A percentile compares a stretch with the other conserved stretches of the same genome.
Evolutionary conservation across 495 filamentous ascomycete genomes (phyloP).

Genomic region (Hyaloscypha hepaticicola): DNA sequence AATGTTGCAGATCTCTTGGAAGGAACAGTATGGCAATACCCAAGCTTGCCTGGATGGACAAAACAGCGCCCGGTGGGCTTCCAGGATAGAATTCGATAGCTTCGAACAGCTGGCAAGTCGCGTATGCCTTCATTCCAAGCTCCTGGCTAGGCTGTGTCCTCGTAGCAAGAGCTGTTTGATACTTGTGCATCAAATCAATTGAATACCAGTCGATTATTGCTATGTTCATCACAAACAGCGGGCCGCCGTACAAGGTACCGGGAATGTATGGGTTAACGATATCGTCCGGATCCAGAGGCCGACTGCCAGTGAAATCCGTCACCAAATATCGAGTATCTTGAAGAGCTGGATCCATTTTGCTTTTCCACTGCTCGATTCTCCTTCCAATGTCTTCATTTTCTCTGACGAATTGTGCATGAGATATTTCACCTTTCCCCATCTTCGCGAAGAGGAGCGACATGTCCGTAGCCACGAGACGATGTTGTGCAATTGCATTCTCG

Average conservation of each 20-base stretch:
- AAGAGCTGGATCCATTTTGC: conserved; percentile 56
- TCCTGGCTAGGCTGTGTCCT: conserved; percentile 51
- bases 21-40: conserved; percentile 77
- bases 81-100: conserved; percentile 70
- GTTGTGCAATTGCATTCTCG: conserved; percentile 59
- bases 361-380: conserved; percentile 55
- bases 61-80: conserved; percentile 63
- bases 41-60: conserved; percentile 74
- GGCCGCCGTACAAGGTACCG: conserved; percentile 62
- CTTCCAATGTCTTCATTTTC: conserved; percentile 58
- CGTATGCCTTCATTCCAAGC: conserved; percentile 59
- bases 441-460: conserved; percentile 77
- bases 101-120: conserved; percentile 75
- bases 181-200: conserved; percentile 76
- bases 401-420: conserved; percentile 59
- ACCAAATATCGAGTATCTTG: conserved; percentile 58
- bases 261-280: conserved; percentile 72
- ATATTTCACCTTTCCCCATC: conserved; percentile 60
- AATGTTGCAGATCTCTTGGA: conserved; percentile 66
- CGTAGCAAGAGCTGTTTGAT: conserved; percentile 59
- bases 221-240: conserved; percentile 69
- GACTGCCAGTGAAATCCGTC: conserved; percentile 52
- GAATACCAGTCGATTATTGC: conserved; percentile 75
- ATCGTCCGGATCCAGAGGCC: conserved; percentile 55
- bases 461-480: conserved; percentile 75